Percentiles rank a stretch among this genome's conserved stretches.
Conservation (phyloP, 106 monocot species). For the Ottelia alismoides region DNA sequence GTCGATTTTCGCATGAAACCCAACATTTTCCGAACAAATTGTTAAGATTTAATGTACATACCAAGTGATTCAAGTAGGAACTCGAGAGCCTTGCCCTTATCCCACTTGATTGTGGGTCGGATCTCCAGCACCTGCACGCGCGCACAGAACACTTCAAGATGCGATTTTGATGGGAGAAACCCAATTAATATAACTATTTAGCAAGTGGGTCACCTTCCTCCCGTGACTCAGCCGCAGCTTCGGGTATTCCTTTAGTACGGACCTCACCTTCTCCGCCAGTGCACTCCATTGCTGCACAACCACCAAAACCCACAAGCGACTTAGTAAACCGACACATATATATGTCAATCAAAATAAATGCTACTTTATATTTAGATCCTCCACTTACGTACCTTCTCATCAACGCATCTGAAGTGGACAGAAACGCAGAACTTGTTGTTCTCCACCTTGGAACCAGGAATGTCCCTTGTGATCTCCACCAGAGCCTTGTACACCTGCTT, state of each 20-base stretch:
- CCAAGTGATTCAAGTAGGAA: slow-evolving; percentile 72
- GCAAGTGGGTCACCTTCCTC: slow-evolving; percentile 39
- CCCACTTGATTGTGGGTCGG: slow-evolving; percentile 55
- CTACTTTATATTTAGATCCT: no score
- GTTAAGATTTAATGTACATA: slow-evolving; percentile 52
- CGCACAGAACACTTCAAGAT: no score
- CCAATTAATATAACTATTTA: no score
- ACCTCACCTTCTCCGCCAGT: slow-evolving; percentile 36
- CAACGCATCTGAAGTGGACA: slow-evolving; percentile 58
- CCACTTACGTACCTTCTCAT: slow-evolving; percentile 51
- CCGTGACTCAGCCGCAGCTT: slow-evolving; percentile 52
- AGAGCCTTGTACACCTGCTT: slow-evolving; percentile 35
- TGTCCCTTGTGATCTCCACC: slow-evolving; percentile 43
- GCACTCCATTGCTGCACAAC: slow-evolving; percentile 44
- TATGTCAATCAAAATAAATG: no score
- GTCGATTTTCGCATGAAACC: no score
- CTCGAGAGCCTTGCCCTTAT: no score
- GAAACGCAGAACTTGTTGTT: slow-evolving; percentile 71
- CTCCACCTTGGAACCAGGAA: no score
- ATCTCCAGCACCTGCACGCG: slow-evolving; percentile 48
- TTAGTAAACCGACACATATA: no score
- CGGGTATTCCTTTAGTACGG: slow-evolving; percentile 47
- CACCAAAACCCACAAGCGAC: not conserved
- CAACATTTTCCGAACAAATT: slow-evolving; percentile 40
- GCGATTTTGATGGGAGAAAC: no score